Base-by-base conservation (phyloP, 768 basidiomycete species). In the Suillus weaverae region DNA sequence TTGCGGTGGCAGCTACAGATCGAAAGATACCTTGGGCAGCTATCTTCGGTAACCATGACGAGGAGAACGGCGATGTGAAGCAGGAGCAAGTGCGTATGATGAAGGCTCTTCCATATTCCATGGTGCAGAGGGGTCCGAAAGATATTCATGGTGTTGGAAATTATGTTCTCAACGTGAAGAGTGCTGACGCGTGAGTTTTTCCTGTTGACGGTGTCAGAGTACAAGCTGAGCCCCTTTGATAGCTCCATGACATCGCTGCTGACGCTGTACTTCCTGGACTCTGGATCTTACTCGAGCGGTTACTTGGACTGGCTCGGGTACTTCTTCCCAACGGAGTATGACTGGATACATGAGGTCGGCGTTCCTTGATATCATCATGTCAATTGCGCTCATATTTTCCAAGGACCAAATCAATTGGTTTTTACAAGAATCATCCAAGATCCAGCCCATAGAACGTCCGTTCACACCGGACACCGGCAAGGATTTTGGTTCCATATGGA, bases 1-100 rank as follows among this genome's bases (percentile, higher is more conserved):
- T 50, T 16, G 50, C 50, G 0, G 81, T 80, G 36, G 86, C 88
- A 0, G 92, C 92, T 6, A 90, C 89, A 16, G 86, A 89, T 14
- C 84, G 88, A 55, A 77, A 83, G 26, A 90, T 97, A 43, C 92
- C 96, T 0, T 99, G 96, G 96, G 87, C 94, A 4, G 90, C 89
- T 0, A 84, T 98, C 3, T 96, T 98, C 75, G 97, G 97, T 1
- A 98, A 99, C 72, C 97, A 99, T 75, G 97, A 98, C 69, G 85
- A 87, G 51, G 91, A 95, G 65, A 83, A 86, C 59, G 90, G 89
- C 16, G 69, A 81, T 69, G 64, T 78, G 35, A 87, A 89, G 67
- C 85, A 83, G 36, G 83, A 86, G 20, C 93, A 96, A 71, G 72
- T 94, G 65, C 79, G 80, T 66, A 76, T 89, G 69, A 85, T 95